Base-by-base conservation (phyloP, 768 basidiomycete species). In the Brasilioporus rufonigricans region DNA sequence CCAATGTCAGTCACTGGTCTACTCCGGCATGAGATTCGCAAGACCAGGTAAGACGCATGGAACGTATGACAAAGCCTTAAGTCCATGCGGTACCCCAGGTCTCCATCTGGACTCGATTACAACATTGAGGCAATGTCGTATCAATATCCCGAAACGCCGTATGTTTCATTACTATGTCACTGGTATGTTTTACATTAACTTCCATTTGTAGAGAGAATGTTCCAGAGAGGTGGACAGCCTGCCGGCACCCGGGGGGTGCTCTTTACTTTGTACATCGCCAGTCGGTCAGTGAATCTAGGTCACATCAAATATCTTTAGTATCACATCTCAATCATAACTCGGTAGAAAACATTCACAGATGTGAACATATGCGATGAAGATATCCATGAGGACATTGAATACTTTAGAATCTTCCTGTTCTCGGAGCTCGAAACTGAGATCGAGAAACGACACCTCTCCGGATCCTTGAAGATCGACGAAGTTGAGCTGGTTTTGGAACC, bases 241-340 rank as follows among this genome's bases (percentile, higher is more conserved):
- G 71, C 31, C 67, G 72, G 2, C 86, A 87, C 59, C 84, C 85
- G 0, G 85, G 87, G 65, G 86, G 86, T 5, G 76, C 74, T 16
- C 73, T 78, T 18, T 87, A 86, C 61, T 87, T 81, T 50, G 76
- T 75, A 58, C 72, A 84, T 50, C 16, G 55, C 44, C 57, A 69
- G 3, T 76, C 76, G 69, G 84, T 83, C 44, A 10, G 73, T 60
- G 36, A 12, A 39, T 31, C 4, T n/a, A 2, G 23, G 35, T 8
- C 1, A 5, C 21, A 32, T 19, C 14, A 33, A 14, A 4, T 9
- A 29, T 9, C 39, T 13, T 49, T 38, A 16, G 36, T 10, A 24
- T 29, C 14, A 16, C 27, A 44, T 41, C 26, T 53, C 32, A 64
- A 26, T 10, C 18, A 6, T 19, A 6, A 31, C 29, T 38, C 48